A percentile compares a stretch with the other conserved stretches of the same genome.
phyloP scores from a whole-genome alignment of 257 asterid species.

The Petunia axillaris region DNA sequence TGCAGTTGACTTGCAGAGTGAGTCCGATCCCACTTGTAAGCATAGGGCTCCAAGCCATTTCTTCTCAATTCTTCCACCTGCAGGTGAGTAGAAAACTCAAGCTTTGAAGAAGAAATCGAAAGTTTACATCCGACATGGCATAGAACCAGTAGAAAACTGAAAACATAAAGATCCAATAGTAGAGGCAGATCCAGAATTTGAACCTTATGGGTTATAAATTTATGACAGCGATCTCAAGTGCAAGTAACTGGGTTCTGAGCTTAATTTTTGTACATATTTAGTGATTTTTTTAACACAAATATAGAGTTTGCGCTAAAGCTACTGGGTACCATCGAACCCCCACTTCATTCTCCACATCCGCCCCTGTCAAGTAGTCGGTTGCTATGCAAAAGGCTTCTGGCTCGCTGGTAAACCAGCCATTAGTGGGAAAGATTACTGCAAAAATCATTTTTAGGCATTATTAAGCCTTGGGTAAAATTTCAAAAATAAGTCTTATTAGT shows the following conservation, averaged over 20 bases:
- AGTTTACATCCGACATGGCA: not conserved
- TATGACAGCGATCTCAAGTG: too few relatives aligned
- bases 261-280: too few relatives aligned
- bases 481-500: not conserved
- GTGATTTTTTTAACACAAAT: too few relatives aligned
- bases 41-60: conserved; percentile 88
- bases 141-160: not conserved
- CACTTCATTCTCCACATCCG: too few relatives aligned
- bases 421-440: not conserved
- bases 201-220: too few relatives aligned
- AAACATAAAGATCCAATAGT: not conserved
- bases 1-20: conserved; percentile 81
- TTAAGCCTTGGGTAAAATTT: not conserved
- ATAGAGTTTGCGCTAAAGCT: too few relatives aligned
- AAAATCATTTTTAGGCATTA: not conserved
- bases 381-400: not conserved
- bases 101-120: not conserved
- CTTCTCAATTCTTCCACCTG: conserved; percentile 90
- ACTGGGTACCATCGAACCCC: too few relatives aligned
- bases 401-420: not conserved
- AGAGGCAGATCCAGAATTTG: too few relatives aligned
- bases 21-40: conserved; percentile 90
- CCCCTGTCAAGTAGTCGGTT: too few relatives aligned
- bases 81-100: conserved; percentile 15
- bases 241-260: too few relatives aligned